phyloP scores from a whole-genome alignment of 2,329 filamentous ascomycete species.

The Exophiala bonariae region DNA sequence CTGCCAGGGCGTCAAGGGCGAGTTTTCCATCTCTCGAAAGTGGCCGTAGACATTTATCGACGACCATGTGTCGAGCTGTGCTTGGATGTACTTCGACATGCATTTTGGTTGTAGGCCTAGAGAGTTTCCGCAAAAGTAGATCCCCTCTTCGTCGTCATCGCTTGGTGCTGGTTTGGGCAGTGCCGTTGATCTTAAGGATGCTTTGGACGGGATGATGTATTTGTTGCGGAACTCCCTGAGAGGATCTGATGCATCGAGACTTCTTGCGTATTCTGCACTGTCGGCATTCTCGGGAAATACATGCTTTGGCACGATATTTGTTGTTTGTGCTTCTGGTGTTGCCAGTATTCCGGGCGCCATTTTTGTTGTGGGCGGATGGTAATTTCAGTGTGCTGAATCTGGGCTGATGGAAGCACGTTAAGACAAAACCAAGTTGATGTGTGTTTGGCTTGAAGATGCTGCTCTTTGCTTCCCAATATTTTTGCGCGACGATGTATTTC shows the following conservation, averaged over 20 bases:
- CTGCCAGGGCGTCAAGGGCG: slow-evolving; percentile 70
- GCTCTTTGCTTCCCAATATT: no score
- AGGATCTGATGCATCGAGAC: slow-evolving; percentile 61
- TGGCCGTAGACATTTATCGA: slow-evolving; percentile 82
- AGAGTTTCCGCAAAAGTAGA: slow-evolving; percentile 89
- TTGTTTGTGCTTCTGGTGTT: background rate
- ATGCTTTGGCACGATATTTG: background rate
- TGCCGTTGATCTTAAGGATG: slow-evolving; percentile 65
- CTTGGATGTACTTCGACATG: slow-evolving; percentile 65
- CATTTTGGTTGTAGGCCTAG: slow-evolving; percentile 77
- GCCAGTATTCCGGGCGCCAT: slow-evolving; percentile 17
- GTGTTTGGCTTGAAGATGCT: no score
- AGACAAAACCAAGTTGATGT: no score
- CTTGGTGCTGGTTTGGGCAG: slow-evolving; percentile 41
- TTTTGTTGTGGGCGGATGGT: no score
- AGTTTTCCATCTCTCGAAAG: slow-evolving; percentile 68
- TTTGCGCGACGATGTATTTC: no score
- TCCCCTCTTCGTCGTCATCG: slow-evolving; percentile 38
- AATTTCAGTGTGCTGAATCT: no score
- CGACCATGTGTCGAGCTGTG: slow-evolving; percentile 80
- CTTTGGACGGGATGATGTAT: slow-evolving; percentile 75
- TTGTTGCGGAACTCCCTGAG: slow-evolving; percentile 63
- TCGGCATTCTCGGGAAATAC: slow-evolving; percentile 29
- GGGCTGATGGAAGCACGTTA: no score
- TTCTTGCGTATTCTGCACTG: slow-evolving; percentile 41